phyloP scores from a whole-genome alignment of 139 green algal species.

The Chlorella sp. region DNA sequence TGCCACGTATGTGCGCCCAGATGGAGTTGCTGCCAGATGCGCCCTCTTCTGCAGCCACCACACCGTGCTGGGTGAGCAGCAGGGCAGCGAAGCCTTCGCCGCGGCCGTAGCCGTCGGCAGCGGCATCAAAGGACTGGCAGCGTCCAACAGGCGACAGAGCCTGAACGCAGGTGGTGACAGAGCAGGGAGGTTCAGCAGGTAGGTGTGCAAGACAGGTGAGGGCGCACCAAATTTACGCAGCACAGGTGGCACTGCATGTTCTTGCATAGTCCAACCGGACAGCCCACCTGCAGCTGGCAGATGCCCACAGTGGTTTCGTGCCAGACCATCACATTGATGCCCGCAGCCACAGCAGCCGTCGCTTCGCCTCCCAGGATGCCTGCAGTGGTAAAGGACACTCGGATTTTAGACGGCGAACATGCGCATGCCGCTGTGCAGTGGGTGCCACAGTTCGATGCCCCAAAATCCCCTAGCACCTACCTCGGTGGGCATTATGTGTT shows the following conservation, averaged over 20 bases:
- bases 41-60: neutral
- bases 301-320: constrained; percentile 41
- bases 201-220: neutral
- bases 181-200: neutral
- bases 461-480: no score
- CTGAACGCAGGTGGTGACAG: constrained; percentile 35
- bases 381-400: neutral
- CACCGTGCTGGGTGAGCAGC: neutral
- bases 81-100: constrained; percentile 57
- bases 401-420: no score
- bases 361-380: constrained; percentile 35
- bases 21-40: neutral
- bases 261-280: no score
- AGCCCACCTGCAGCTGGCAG: constrained; percentile 29
- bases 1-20: neutral
- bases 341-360: constrained; percentile 19
- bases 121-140: constrained; percentile 88
- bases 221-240: neutral
- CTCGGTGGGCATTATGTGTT: constrained; percentile 49
- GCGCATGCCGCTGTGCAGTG: no score
- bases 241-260: neutral
- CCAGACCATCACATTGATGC: constrained; percentile 53
- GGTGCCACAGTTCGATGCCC: neutral
- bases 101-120: constrained; percentile 85
- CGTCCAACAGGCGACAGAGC: constrained; percentile 69